Conservation (phyloP, 257 asterid genomes). For the Solanum appendiculatum region DNA sequence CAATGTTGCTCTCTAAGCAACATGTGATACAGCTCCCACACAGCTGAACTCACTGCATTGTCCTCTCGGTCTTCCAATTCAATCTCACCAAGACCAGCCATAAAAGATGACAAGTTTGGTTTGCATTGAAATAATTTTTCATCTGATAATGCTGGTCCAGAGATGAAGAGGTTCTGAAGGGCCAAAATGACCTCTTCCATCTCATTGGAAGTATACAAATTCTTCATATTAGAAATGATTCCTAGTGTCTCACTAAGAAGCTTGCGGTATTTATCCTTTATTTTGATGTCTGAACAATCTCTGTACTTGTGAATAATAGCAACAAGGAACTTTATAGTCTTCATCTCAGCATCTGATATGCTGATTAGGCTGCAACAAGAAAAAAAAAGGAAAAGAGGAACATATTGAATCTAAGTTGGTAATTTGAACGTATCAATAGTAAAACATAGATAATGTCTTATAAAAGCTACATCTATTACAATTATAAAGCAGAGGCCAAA, state of each 20-base stretch:
- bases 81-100: constrained; percentile 78
- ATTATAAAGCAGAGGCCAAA: not conserved
- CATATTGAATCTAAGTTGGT: not conserved
- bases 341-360: constrained; percentile 70
- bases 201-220: constrained; percentile 51
- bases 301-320: constrained; percentile 46
- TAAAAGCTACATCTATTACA: not conserved
- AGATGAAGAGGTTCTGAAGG: constrained; percentile 68
- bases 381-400: not conserved
- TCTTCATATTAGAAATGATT: constrained; percentile 59
- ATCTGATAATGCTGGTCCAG: constrained; percentile 36
- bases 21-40: constrained; percentile 77
- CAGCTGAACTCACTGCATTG: constrained; percentile 44
- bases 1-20: constrained; percentile 75
- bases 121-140: constrained; percentile 46
- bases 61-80: constrained; percentile 49
- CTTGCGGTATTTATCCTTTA: constrained; percentile 35
- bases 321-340: constrained; percentile 61
- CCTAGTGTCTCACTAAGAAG: constrained; percentile 72
- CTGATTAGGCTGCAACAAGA: constrained; percentile 50
- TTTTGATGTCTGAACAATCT: constrained; percentile 32
- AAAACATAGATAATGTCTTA: not conserved
- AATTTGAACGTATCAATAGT: not conserved
- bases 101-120: constrained; percentile 67
- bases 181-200: constrained; percentile 72